These are phyloP conservation scores for Dactylellina leptospora DNA, from an alignment of 2,329 filamentous ascomycete genomes.

Conservation along the genomic window DNA sequence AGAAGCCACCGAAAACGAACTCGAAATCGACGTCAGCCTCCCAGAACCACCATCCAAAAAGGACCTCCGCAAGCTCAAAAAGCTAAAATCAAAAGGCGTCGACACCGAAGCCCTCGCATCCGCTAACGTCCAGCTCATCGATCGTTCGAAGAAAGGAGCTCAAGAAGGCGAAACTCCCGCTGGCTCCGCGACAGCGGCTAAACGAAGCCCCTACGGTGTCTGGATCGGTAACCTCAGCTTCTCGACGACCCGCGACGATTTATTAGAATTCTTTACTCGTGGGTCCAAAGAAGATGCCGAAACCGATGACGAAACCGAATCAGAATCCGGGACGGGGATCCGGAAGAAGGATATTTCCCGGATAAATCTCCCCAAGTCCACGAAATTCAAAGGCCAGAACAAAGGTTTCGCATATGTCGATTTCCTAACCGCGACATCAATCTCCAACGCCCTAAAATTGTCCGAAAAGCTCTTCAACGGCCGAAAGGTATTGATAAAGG, in stretches of 20 bases:
- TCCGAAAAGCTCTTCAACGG: constrained; percentile 83
- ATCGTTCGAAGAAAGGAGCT: constrained; percentile 60
- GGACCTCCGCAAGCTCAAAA: constrained; percentile 87
- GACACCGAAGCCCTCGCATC: constrained; percentile 58
- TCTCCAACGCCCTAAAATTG: constrained; percentile 80
- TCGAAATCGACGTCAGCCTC: constrained; percentile 88
- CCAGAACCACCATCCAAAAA: constrained; percentile 97
- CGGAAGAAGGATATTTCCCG: constrained; percentile 78
- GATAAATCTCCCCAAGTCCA: constrained; percentile 76
- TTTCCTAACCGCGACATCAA: constrained; percentile 74
- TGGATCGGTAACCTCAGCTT: constrained; percentile 98
- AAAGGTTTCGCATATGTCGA: constrained; percentile 97
- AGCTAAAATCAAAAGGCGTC: constrained; percentile 66
- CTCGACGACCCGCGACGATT: constrained; percentile 74
- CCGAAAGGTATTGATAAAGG: constrained; percentile 89
- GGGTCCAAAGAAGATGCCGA: constrained; percentile 21
- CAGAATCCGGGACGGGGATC: constrained; percentile 58
- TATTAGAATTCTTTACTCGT: constrained; percentile 78
- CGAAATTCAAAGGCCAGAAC: constrained; percentile 71
- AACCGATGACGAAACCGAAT: neutral
- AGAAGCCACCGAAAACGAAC: constrained; percentile 67
- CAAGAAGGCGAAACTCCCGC: constrained; percentile 60
- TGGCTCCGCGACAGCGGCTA: constrained; percentile 58
- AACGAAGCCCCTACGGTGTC: constrained; percentile 81
- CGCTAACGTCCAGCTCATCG: constrained; percentile 45